These are phyloP conservation scores for Pinus albicaulis DNA, from an alignment of 75 land plant genomes.

Conservation along the genomic window DNA sequence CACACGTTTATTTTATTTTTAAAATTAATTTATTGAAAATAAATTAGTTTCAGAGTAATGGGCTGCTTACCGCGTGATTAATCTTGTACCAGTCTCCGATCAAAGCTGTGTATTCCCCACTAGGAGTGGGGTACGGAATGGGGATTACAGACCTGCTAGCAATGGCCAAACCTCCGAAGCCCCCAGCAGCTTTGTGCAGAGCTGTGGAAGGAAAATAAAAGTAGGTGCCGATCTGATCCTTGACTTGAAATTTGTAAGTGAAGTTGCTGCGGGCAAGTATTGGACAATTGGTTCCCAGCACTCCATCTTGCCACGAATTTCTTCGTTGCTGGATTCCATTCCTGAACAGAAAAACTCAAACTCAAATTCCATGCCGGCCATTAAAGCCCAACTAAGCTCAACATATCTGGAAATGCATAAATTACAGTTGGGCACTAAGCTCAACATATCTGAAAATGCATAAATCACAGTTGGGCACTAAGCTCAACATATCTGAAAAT, in stretches of 20 bases:
- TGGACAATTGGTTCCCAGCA: constrained; percentile 68
- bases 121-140: constrained; percentile 56
- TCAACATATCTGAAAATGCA: too few species aligned
- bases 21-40: too few species aligned
- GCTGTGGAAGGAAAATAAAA: constrained; percentile 54
- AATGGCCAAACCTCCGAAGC: constrained; percentile 53
- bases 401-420: too few species aligned
- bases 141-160: constrained; percentile 55
- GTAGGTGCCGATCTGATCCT: constrained; percentile 77
- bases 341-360: constrained; percentile 29
- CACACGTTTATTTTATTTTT: too few species aligned
- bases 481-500: not conserved
- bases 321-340: constrained; percentile 66
- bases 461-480: too few species aligned
- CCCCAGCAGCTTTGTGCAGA: constrained; percentile 71
- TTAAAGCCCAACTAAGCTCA: not conserved
- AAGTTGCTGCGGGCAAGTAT: constrained; percentile 61
- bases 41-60: not conserved
- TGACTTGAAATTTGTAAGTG: constrained; percentile 58
- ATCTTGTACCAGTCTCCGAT: constrained; percentile 69
- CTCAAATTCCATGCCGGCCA: not conserved
- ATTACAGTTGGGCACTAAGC: too few species aligned
- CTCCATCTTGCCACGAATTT: constrained; percentile 67
- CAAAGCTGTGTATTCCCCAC: constrained; percentile 50
- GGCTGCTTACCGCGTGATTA: constrained; percentile 36